phyloP scores from a whole-genome alignment of 192 early-diverging fungal genomes.

The Backusella tarrabulga region DNA sequence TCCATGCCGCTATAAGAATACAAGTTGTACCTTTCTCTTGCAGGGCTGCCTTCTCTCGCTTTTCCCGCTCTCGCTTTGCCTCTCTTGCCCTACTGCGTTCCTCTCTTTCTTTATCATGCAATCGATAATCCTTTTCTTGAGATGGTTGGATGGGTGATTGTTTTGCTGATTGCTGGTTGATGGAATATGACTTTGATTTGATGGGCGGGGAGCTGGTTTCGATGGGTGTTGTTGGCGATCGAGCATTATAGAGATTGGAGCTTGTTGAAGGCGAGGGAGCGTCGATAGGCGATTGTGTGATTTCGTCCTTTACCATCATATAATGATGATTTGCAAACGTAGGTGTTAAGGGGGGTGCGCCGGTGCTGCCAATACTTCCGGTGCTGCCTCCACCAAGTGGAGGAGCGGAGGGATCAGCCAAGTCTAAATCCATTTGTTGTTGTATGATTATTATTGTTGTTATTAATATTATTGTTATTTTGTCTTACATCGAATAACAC shows the following conservation, averaged over 20 bases:
- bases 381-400: not conserved
- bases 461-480: not conserved
- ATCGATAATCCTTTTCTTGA: not conserved
- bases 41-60: constrained; percentile 1
- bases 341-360: not conserved
- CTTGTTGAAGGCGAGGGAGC: not conserved
- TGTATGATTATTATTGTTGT: too few species aligned
- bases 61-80: constrained; percentile 20
- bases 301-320: not conserved
- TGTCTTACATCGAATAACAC: constrained; percentile 32
- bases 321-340: not conserved
- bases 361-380: not conserved
- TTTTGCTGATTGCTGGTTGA: not conserved
- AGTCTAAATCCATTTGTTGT: not conserved
- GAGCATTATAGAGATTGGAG: not conserved
- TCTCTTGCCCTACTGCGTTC: constrained; percentile 19
- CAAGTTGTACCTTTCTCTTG: constrained; percentile 5
- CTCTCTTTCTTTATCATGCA: constrained; percentile 7
- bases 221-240: not conserved
- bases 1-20: too few species aligned
- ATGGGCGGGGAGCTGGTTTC: not conserved
- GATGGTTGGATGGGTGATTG: not conserved
- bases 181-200: not conserved
- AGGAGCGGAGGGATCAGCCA: constrained; percentile 15
- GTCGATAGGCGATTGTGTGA: not conserved